These are phyloP conservation scores for Gymnopus androsaceus DNA, from an alignment of 1,284 basidiomycete species.

Conservation along the genomic window DNA sequence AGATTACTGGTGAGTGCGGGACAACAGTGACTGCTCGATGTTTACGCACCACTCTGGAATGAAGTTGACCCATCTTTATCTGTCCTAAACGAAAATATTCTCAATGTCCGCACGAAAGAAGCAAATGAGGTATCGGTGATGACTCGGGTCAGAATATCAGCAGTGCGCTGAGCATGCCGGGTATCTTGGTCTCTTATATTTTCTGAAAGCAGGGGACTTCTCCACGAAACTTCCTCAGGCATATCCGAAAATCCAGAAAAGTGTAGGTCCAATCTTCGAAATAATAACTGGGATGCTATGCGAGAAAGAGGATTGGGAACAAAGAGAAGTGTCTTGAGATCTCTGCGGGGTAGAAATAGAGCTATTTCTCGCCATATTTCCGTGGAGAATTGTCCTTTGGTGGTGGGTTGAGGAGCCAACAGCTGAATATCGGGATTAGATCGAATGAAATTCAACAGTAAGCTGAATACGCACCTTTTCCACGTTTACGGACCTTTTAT, in stretches of 20 bases:
- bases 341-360: constrained; percentile 59
- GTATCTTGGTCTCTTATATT: constrained; percentile 32
- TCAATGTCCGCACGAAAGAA: constrained; percentile 54
- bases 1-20: not conserved
- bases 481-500: constrained; percentile 47
- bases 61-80: constrained; percentile 53
- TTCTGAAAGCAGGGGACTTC: not conserved
- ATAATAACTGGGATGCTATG: constrained; percentile 67
- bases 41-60: constrained; percentile 60
- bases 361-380: constrained; percentile 76
- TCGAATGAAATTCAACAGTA: not conserved
- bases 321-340: constrained; percentile 63
- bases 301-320: constrained; percentile 68
- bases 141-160: constrained; percentile 68
- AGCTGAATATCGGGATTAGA: constrained; percentile 13
- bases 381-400: constrained; percentile 53
- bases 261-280: constrained; percentile 63
- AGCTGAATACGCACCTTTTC: constrained; percentile 41
- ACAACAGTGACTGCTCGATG: not conserved
- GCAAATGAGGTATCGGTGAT: constrained; percentile 64
- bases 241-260: constrained; percentile 40
- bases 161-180: constrained; percentile 63
- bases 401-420: constrained; percentile 31
- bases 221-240: constrained; percentile 30
- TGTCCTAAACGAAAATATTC: constrained; percentile 54